Percentiles rank a stretch among this genome's conserved stretches.
Evolutionary conservation across 768 basidiomycete genomes (phyloP).

Genomic region (Amanita brunnescens): DNA sequence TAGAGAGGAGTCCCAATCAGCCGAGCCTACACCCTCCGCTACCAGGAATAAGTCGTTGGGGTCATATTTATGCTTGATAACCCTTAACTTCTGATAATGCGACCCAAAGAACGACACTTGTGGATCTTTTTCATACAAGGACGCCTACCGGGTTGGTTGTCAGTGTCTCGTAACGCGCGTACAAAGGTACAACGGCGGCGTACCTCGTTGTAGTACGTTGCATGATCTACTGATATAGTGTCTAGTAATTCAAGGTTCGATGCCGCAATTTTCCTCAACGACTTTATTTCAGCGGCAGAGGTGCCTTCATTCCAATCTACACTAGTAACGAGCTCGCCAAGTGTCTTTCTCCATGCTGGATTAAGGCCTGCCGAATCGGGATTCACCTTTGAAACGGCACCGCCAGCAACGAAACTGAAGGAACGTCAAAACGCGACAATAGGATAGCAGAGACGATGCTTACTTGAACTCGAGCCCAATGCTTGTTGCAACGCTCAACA

Average conservation of each 20-base stretch:
- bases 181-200: slow-evolving; percentile 2
- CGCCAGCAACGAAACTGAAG: slow-evolving; percentile 3
- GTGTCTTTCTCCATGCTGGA: background rate
- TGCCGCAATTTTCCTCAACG: background rate
- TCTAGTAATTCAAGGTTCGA: background rate
- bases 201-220: slow-evolving; percentile 2
- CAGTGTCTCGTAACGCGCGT: background rate
- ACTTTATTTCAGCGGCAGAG: background rate
- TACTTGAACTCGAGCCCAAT: slow-evolving; percentile 16
- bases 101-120: slow-evolving; percentile 36
- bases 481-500: slow-evolving; percentile 13
- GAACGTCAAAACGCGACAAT: background rate
- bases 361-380: slow-evolving; percentile 1
- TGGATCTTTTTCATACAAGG: slow-evolving; percentile 31
- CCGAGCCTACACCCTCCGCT: slow-evolving; percentile 37
- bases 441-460: background rate
- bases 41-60: slow-evolving; percentile 37
- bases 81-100: slow-evolving; percentile 30
- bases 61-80: slow-evolving; percentile 39
- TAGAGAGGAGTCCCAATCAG: slow-evolving; percentile 34
- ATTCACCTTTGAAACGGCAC: slow-evolving; percentile 12
- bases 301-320: background rate
- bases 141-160: slow-evolving; percentile 24
- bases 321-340: background rate
- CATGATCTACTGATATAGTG: background rate